Conservation (phyloP, 345 rosid species). For the Ricinus communis region DNA sequence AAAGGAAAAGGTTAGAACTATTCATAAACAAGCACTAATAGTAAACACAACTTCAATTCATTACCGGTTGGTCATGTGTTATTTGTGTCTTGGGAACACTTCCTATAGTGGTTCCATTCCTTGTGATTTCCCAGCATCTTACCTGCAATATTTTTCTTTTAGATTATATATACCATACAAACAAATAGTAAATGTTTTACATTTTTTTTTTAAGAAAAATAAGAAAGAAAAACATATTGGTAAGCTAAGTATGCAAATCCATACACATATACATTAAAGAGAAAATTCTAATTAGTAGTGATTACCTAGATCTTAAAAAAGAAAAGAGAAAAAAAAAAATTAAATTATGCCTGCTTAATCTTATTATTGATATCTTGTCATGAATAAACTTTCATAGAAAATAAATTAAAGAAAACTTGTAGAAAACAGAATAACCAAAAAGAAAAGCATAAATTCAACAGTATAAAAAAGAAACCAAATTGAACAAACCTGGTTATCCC, state of each 20-base stretch:
- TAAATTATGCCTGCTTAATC: not conserved
- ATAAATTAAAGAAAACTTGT: not conserved
- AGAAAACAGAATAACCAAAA: not conserved
- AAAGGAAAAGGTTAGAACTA: not conserved
- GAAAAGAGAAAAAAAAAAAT: not conserved
- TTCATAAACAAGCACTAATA: not conserved
- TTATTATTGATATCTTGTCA: not conserved
- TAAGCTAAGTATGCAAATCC: not conserved
- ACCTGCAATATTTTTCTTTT: slow-evolving; percentile 57
- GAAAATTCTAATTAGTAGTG: not conserved
- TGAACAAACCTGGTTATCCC: slow-evolving; percentile 92
- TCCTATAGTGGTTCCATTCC: slow-evolving; percentile 50
- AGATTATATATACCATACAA: not conserved
- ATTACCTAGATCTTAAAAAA: not conserved
- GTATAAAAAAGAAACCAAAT: not conserved
- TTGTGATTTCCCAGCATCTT: slow-evolving; percentile 87
- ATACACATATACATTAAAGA: no score
- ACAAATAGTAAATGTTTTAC: not conserved
- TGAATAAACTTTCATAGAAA: not conserved
- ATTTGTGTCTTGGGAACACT: slow-evolving; percentile 84
- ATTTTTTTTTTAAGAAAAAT: no score
- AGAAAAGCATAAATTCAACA: not conserved
- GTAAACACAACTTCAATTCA: slow-evolving; percentile 9
- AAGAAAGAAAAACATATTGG: not conserved
- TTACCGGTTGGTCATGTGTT: slow-evolving; percentile 93